Conservation (phyloP, 306 rosid genomes). For the Carpinus viminea region DNA sequence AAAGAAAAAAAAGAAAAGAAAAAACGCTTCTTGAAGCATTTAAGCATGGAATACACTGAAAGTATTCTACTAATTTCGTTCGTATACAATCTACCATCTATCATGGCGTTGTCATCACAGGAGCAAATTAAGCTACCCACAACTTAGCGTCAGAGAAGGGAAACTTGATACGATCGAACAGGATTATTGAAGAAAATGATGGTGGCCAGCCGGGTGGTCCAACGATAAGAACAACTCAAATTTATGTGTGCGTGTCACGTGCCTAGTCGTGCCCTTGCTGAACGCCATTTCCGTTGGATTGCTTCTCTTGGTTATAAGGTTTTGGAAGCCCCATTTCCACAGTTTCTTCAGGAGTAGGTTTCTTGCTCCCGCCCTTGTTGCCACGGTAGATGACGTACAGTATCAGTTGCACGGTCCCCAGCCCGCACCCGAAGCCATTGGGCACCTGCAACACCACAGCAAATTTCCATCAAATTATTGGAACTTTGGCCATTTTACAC, state of each 20-base stretch:
- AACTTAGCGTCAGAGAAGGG: neutral
- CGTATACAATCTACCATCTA: neutral
- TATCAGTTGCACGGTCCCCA: slow-evolving; percentile 67
- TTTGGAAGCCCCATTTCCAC: slow-evolving; percentile 64
- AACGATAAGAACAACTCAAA: no score
- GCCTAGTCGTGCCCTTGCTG: slow-evolving; percentile 24
- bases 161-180: neutral
- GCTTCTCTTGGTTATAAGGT: slow-evolving; percentile 33
- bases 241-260: no score
- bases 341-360: slow-evolving; percentile 32
- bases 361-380: slow-evolving; percentile 28
- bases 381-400: slow-evolving; percentile 69
- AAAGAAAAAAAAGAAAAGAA: no score
- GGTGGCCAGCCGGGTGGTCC: neutral
- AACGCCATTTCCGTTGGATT: slow-evolving; percentile 29
- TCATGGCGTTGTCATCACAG: neutral
- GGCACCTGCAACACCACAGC: slow-evolving; percentile 50
- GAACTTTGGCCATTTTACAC: neutral
- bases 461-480: neutral
- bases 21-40: neutral
- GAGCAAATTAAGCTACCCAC: neutral
- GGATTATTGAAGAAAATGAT: neutral
- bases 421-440: slow-evolving; percentile 69
- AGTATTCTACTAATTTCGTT: neutral
- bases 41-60: neutral